phyloP scores from a whole-genome alignment of 2,329 filamentous ascomycete genomes.

The Sporothrix euskadiensis region DNA sequence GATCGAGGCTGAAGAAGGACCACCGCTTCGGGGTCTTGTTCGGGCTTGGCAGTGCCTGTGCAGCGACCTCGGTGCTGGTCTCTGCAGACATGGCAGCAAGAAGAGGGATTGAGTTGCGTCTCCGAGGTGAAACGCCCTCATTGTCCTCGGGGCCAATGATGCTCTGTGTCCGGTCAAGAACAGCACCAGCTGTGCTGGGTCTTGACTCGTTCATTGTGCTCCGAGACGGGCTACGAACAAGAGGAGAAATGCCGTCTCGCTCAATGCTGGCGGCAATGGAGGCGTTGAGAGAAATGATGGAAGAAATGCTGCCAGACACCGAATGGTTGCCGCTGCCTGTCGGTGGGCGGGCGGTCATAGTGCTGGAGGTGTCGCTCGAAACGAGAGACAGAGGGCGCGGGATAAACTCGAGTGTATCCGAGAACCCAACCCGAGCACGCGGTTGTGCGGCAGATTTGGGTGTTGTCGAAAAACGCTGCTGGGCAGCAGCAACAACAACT shows the following conservation, averaged over 20 bases:
- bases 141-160: constrained; percentile 40
- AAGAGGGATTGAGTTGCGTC: constrained; percentile 62
- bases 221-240: constrained; percentile 46
- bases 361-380: constrained; percentile 81
- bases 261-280: constrained; percentile 46
- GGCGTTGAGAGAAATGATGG: constrained; percentile 62
- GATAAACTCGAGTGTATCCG: constrained; percentile 80
- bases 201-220: constrained; percentile 51
- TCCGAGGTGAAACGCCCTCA: constrained; percentile 44
- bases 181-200: constrained; percentile 71
- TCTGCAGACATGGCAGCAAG: constrained; percentile 48
- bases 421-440: constrained; percentile 75
- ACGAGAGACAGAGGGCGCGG: constrained; percentile 79
- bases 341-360: constrained; percentile 62
- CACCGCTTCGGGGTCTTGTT: constrained; percentile 58
- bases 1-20: constrained; percentile 64
- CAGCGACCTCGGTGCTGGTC: constrained; percentile 25
- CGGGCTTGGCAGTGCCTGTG: constrained; percentile 49
- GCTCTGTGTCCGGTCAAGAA: constrained; percentile 57
- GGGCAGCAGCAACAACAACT: constrained; percentile 23
- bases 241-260: constrained; percentile 42
- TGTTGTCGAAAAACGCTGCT: constrained; percentile 22
- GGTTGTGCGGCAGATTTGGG: constrained; percentile 34
- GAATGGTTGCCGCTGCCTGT: constrained; percentile 57
- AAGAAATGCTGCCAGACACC: constrained; percentile 77